Evolutionary conservation across 805 yeast genomes (phyloP), one percentile per base, ranked within the genome.

Genomic region (Maudiozyma turicensis): DNA sequence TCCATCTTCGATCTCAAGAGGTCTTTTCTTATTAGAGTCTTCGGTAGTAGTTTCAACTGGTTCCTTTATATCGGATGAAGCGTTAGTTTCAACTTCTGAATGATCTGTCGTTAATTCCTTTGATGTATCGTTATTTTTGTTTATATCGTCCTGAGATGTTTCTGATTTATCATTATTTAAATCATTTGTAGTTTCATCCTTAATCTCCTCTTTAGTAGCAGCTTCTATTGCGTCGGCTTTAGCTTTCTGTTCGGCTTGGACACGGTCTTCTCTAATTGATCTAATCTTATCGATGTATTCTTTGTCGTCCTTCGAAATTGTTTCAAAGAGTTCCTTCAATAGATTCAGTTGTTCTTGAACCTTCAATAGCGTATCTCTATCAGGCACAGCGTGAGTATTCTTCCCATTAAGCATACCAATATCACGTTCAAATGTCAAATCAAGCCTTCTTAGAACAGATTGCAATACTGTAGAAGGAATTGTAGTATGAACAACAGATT

Each of bases 331-430:
- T 29, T 52, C 48, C 29, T 55, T 54, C 44, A 65, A 48, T 11
- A 51, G 60, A 47, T 68, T 68, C 49, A 71, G 50, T 46, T 65
- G 68, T 15, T 56, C 63, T 56, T 69, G 70, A 51, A 79, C 58
- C 48, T 77, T 77, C 13, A 67, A 60, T 39, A 80, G 60, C 5
- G 72, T 64, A 48, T 72, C 72, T 20, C 69, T 45, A 3, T 50
- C 48, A 1, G 75, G 76, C 20, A 70, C 65, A 6, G 76, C 72
- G 1, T 74, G 66, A 0, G 77, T 69, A 6, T 72, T 58, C 15
- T 78, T 81, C 0, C 90, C 90, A 54, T 75, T 81, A 28, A 84
- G 64, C 47, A 77, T 63, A 1, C 89, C 89, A 14, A 76, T 69
- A 39, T 78, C 76, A 5, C 75, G 68, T 56, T 82, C 86, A 58